Evolutionary conservation across 805 yeast species (phyloP).

Genomic region (Wickerhamomyces silvicola): DNA sequence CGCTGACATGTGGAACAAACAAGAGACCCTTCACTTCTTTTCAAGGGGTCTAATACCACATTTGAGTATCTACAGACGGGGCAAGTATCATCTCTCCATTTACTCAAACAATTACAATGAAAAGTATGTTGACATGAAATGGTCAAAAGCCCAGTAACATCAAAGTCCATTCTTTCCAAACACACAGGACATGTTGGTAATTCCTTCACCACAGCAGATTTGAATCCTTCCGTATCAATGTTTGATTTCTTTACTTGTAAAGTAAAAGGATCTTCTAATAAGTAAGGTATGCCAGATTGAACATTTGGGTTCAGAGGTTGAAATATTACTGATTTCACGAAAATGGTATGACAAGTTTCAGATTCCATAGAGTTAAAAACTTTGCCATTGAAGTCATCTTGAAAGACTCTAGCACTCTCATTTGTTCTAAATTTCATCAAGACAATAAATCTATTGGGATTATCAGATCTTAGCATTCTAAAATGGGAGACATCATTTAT

Average conservation of each 20-base stretch:
- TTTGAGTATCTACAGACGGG: constrained; percentile 85
- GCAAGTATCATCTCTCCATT: constrained; percentile 87
- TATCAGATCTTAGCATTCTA: constrained; percentile 60
- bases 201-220: constrained; percentile 38
- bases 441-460: constrained; percentile 67
- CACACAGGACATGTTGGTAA: constrained; percentile 93
- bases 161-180: constrained; percentile 78
- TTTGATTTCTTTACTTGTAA: constrained; percentile 14
- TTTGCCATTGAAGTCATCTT: constrained; percentile 60
- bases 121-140: constrained; percentile 92
- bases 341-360: constrained; percentile 73
- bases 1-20: constrained; percentile 54
- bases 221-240: constrained; percentile 7
- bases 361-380: constrained; percentile 85
- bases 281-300: constrained; percentile 50
- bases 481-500: constrained; percentile 58
- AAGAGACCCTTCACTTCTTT: constrained; percentile 21
- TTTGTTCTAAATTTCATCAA: constrained; percentile 63
- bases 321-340: constrained; percentile 39
- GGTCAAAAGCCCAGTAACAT: constrained; percentile 73
- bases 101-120: constrained; percentile 81
- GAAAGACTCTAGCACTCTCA: constrained; percentile 55
- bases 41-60: constrained; percentile 20
- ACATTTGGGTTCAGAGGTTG: constrained; percentile 16
- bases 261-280: constrained; percentile 71